phyloP scores from a whole-genome alignment of 140 eudicot species.

The Ambrosia hybrid region DNA sequence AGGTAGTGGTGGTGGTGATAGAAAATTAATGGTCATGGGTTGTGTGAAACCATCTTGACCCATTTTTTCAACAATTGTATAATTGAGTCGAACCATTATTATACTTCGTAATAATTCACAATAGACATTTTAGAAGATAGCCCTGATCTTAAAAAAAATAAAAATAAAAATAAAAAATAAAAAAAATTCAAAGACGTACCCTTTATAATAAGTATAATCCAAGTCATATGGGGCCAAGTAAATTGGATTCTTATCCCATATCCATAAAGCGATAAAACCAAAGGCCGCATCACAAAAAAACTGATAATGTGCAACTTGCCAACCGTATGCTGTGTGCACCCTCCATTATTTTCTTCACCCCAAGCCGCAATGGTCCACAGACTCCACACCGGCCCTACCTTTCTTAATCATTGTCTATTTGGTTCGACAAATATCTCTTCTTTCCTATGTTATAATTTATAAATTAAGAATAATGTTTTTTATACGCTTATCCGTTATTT shows the following conservation, averaged over 20 bases:
- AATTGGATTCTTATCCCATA: constrained; percentile 5
- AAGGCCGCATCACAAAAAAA: constrained; percentile 14
- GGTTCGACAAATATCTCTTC: not conserved
- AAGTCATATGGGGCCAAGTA: constrained; percentile 14
- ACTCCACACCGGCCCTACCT: not conserved
- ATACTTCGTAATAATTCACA: too few species aligned
- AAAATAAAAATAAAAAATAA: too few species aligned
- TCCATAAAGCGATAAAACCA: constrained; percentile 1
- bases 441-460: not conserved
- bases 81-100: too few species aligned
- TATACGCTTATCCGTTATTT: too few species aligned
- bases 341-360: constrained; percentile 1
- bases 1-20: too few species aligned
- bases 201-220: not conserved
- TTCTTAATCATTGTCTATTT: not conserved
- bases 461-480: not conserved
- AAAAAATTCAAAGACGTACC: too few species aligned
- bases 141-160: too few species aligned
- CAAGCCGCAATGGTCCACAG: not conserved
- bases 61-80: too few species aligned
- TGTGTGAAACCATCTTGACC: too few species aligned
- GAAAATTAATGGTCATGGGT: too few species aligned
- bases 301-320: constrained; percentile 10
- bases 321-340: not conserved
- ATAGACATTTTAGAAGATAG: too few species aligned